A percentile compares a stretch with the other conserved stretches of the same genome.
phyloP scores from a whole-genome alignment of 129 eudicot species.

The Flaveria linearis region DNA sequence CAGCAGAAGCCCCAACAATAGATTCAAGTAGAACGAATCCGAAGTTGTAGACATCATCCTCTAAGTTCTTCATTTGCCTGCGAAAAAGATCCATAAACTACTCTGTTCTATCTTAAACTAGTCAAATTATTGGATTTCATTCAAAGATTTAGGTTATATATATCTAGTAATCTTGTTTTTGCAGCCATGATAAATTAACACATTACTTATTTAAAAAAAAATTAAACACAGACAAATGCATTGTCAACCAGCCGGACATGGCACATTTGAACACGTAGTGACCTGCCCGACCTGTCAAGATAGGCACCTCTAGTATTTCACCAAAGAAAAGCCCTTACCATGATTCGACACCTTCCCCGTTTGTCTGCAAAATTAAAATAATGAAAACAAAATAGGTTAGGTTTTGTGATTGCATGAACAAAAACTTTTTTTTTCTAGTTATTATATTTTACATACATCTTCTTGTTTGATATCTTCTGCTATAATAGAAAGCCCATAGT shows the following conservation, averaged over 20 bases:
- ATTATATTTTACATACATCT: conserved; percentile 37
- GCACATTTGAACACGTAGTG: neutral
- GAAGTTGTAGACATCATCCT: conserved; percentile 69
- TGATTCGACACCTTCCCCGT: conserved; percentile 42
- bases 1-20: conserved; percentile 50
- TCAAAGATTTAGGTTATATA: neutral
- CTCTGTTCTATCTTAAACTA: neutral
- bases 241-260: neutral
- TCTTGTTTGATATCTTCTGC: conserved; percentile 54
- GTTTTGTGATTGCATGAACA: conserved; percentile 8
- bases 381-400: neutral
- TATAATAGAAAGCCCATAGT: conserved; percentile 62
- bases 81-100: conserved; percentile 16
- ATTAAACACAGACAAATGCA: neutral
- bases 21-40: conserved; percentile 64
- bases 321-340: conserved; percentile 42
- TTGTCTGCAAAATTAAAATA: conserved; percentile 40
- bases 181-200: neutral
- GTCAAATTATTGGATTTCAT: neutral
- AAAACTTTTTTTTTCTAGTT: neutral
- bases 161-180: neutral
- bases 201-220: neutral
- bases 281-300: neutral
- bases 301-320: conserved; percentile 7
- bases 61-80: conserved; percentile 66